Evolutionary conservation across 139 green algal genomes (phyloP).

Genomic region (Desmodesmus armatus): DNA sequence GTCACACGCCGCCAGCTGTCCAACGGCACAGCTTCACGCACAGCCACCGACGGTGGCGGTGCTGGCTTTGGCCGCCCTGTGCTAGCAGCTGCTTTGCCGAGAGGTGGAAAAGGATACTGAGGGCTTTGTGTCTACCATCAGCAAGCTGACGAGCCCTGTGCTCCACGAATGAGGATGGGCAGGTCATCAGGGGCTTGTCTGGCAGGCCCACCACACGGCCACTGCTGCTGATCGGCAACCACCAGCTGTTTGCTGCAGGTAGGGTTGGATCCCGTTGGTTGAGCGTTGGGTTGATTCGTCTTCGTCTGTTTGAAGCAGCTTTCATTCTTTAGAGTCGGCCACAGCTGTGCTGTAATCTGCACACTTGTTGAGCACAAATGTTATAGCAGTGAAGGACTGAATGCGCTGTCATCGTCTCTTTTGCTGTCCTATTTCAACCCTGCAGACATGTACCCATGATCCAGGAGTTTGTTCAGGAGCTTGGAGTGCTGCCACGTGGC

Average conservation of each 20-base stretch:
- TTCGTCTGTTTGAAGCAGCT: no score
- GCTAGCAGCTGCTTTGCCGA: slow-evolving; percentile 71
- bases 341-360: no score
- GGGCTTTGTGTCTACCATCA: slow-evolving; percentile 40
- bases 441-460: slow-evolving; percentile 74
- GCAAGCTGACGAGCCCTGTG: slow-evolving; percentile 78
- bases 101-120: slow-evolving; percentile 46
- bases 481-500: slow-evolving; percentile 78
- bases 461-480: slow-evolving; percentile 73
- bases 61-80: slow-evolving; percentile 70
- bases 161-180: slow-evolving; percentile 73
- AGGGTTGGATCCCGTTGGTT: no score
- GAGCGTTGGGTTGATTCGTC: no score
- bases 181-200: slow-evolving; percentile 43
- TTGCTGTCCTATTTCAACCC: no score
- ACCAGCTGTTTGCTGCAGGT: slow-evolving; percentile 86
- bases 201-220: slow-evolving; percentile 63
- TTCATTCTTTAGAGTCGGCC: no score
- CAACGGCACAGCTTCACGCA: slow-evolving; percentile 26
- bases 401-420: no score
- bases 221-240: slow-evolving; percentile 95
- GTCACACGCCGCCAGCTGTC: slow-evolving; percentile 59
- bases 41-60: slow-evolving; percentile 8
- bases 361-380: no score
- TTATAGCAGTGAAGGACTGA: no score